Base-by-base conservation (phyloP, 306 rosid genomes). In the Adenanthera pavonina region DNA sequence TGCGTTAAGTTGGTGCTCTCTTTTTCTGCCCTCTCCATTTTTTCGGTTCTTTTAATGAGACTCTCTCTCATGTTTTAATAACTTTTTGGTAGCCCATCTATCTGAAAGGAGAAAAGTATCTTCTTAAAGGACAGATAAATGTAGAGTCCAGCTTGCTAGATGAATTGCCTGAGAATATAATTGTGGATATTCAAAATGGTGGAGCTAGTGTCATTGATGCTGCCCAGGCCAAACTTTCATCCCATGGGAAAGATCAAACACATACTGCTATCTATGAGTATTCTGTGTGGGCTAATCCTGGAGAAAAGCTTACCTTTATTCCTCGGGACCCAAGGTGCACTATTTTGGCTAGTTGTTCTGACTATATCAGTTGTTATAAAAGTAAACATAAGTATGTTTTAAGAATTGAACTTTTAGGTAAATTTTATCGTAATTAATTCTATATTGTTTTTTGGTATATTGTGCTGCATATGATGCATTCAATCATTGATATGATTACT, bases 31-130 rank as follows among this genome's bases (percentile, higher is more conserved):
- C 46, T 60, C 70, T 3, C 46, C 53, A 48, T 60, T 72, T 73
- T 82, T 51, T 43, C 34, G 52, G 57, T 15, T 54, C 56, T 25
- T 25, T 25, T 25, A 25, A 1, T 25, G 30, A 25, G 76, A 62
- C 49, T 70, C 53, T 30, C 76, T 69, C 70, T 40, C 71, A 64
- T 52, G 69, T 78, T 56, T 83, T 46, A 35, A 57, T 78, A 69
- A 69, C 10, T 46, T 52, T 79, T 80, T 84, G 60, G 85, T 85
- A 93, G 98, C 94, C 97, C 73, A 65, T 96, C 84, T 76, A 87
- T 91, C 90, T 96, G 62, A 93, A 79, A 85, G 98, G 97, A 86
- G 94, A 92, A 72, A 93, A 93, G 73, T 91, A 88, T 87, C 94
- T 93, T 76, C 91, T 96, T 15, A 92, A 86, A 81, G 99, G 99